Percentiles rank a stretch among this genome's conserved stretches.
phyloP scores from a whole-genome alignment of 306 rosid genomes.

The Psophocarpus tetragonolobus region DNA sequence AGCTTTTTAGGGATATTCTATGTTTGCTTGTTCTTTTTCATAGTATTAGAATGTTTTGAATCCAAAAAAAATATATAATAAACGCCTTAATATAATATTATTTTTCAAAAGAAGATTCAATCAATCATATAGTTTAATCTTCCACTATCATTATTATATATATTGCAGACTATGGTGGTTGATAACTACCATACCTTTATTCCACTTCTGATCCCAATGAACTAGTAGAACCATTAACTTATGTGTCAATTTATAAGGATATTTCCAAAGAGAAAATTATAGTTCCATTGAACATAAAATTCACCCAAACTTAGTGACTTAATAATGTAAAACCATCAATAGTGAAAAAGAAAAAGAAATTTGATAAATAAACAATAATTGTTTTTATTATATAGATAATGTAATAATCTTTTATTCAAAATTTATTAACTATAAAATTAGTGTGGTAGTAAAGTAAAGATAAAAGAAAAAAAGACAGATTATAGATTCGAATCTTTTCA shows the following conservation, averaged over 20 bases:
- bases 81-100: not conserved
- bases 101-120: not conserved
- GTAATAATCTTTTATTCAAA: not conserved
- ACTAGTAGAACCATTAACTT: not conserved
- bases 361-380: not conserved
- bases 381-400: not conserved
- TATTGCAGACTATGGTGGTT: conserved; percentile 1
- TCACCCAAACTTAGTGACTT: not conserved
- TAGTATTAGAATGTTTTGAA: not conserved
- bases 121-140: not conserved
- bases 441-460: no score
- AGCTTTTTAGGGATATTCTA: conserved; percentile 9
- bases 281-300: not conserved
- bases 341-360: not conserved
- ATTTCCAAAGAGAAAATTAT: not conserved
- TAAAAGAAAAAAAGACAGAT: no score
- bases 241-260: not conserved
- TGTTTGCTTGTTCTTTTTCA: not conserved
- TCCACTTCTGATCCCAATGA: conserved; percentile 18
- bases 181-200: not conserved
- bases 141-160: conserved; percentile 14
- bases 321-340: not conserved
- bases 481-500: no score
- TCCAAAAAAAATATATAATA: not conserved
- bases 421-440: not conserved